phyloP scores from a whole-genome alignment of 2,329 filamentous ascomycete genomes.

The Colletotrichum abscissum region DNA sequence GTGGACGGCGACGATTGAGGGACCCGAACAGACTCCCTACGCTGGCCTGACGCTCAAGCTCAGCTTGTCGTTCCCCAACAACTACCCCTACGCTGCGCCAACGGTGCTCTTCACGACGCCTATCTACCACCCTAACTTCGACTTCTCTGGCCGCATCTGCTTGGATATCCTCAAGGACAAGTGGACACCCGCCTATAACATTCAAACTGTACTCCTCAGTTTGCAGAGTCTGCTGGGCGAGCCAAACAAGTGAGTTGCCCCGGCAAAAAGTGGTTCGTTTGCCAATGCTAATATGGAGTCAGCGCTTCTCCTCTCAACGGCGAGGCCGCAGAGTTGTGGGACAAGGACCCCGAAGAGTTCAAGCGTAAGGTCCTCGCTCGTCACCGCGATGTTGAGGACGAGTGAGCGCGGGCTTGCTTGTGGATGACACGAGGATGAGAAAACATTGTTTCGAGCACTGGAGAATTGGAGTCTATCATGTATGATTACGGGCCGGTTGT shows the following conservation, averaged over 20 bases:
- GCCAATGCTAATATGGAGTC: slow-evolving; percentile 35
- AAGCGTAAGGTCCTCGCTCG: slow-evolving; percentile 77
- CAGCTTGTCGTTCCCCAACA: slow-evolving; percentile 87
- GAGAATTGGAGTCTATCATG: slow-evolving; percentile 56
- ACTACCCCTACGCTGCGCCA: slow-evolving; percentile 93
- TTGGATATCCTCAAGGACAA: slow-evolving; percentile 99
- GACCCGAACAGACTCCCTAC: slow-evolving; percentile 92
- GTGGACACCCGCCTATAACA: slow-evolving; percentile 98
- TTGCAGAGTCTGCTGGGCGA: slow-evolving; percentile 95
- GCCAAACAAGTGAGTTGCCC: slow-evolving; percentile 88
- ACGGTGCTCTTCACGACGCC: slow-evolving; percentile 97
- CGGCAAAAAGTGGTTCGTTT: not conserved
- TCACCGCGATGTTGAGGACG: slow-evolving; percentile 74
- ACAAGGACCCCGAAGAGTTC: slow-evolving; percentile 87
- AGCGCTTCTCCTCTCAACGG: slow-evolving; percentile 95
- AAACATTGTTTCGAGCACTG: slow-evolving; percentile 40
- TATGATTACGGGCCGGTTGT: slow-evolving; percentile 39
- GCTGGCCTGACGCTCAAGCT: slow-evolving; percentile 90
- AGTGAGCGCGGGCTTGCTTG: slow-evolving; percentile 50
- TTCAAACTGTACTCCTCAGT: slow-evolving; percentile 91
- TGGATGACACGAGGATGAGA: not conserved
- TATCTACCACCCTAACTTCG: slow-evolving; percentile 98
- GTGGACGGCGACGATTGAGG: slow-evolving; percentile 95
- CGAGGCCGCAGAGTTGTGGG: slow-evolving; percentile 96
- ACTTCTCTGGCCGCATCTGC: slow-evolving; percentile 97